Evolutionary conservation across 192 early-diverging fungal genomes (phyloP).

Genomic region (Rhizophagus sp.): DNA sequence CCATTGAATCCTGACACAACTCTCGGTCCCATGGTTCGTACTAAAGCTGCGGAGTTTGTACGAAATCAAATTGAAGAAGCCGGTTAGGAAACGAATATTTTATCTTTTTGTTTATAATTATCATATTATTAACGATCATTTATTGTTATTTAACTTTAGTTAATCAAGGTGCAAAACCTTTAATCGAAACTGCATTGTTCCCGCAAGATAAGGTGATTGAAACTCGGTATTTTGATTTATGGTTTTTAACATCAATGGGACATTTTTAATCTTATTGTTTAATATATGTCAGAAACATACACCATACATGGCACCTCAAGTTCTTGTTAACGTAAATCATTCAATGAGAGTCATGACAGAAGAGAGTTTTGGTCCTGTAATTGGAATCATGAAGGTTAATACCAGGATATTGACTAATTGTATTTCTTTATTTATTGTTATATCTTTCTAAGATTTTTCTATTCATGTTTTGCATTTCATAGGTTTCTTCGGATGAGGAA

Average conservation of each 20-base stretch:
- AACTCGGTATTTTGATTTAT: not conserved
- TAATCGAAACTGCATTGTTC: conserved; percentile 61
- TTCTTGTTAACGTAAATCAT: conserved; percentile 75
- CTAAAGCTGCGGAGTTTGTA: conserved; percentile 66
- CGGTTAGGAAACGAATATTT: conserved; percentile 38
- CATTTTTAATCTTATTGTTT: not conserved
- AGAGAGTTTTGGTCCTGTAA: conserved; percentile 84
- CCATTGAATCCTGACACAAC: conserved; percentile 61
- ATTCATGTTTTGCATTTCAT: not conserved
- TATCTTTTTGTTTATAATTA: not conserved
- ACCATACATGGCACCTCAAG: conserved; percentile 73
- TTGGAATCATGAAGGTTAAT: conserved; percentile 73
- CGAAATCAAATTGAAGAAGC: conserved; percentile 70
- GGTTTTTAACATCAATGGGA: not conserved
- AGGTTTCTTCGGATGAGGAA: conserved; percentile 61
- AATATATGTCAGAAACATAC: conserved; percentile 43
- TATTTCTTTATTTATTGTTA: not conserved
- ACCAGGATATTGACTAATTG: not conserved
- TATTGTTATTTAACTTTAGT: conserved; percentile 40
- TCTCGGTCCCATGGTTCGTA: conserved; percentile 75
- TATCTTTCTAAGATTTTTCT: not conserved
- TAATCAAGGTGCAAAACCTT: conserved; percentile 62
- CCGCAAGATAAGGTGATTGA: conserved; percentile 52
- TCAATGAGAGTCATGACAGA: conserved; percentile 76
- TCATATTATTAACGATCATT: not conserved